Conservation (phyloP, 768 basidiomycete species). For the Rhodocollybia butyracea region DNA sequence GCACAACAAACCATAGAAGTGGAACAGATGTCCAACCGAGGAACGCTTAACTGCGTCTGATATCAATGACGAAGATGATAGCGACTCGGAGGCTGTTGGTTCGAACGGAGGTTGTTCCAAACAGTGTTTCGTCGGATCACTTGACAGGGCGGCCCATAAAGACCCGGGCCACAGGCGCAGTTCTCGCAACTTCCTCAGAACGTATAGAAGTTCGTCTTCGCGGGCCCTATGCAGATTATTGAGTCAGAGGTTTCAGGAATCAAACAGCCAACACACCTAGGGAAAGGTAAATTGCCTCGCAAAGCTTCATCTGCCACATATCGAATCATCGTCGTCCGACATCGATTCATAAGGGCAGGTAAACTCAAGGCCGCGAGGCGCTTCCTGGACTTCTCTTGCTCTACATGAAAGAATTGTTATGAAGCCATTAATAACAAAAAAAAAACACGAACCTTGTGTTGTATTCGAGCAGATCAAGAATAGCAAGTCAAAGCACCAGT, state of each 20-base stretch:
- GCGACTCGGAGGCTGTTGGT: neutral
- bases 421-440: neutral
- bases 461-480: constrained; percentile 75
- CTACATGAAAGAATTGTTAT: constrained; percentile 33
- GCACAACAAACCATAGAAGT: constrained; percentile 77
- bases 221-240: constrained; percentile 51
- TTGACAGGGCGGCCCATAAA: constrained; percentile 72
- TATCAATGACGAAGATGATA: constrained; percentile 48
- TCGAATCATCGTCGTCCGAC: constrained; percentile 58
- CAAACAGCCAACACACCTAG: constrained; percentile 47
- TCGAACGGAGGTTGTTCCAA: constrained; percentile 44
- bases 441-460: constrained; percentile 43
- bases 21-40: constrained; percentile 79
- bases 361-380: constrained; percentile 73
- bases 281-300: constrained; percentile 86
- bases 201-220: constrained; percentile 88
- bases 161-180: constrained; percentile 74
- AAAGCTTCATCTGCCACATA: constrained; percentile 85
- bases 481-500: constrained; percentile 89
- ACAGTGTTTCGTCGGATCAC: constrained; percentile 55
- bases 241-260: neutral
- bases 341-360: constrained; percentile 74
- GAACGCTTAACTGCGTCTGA: constrained; percentile 75
- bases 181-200: constrained; percentile 71
- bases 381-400: constrained; percentile 55